phyloP scores from a whole-genome alignment of 2,329 filamentous ascomycete genomes.

The Zasmidium cellare region DNA sequence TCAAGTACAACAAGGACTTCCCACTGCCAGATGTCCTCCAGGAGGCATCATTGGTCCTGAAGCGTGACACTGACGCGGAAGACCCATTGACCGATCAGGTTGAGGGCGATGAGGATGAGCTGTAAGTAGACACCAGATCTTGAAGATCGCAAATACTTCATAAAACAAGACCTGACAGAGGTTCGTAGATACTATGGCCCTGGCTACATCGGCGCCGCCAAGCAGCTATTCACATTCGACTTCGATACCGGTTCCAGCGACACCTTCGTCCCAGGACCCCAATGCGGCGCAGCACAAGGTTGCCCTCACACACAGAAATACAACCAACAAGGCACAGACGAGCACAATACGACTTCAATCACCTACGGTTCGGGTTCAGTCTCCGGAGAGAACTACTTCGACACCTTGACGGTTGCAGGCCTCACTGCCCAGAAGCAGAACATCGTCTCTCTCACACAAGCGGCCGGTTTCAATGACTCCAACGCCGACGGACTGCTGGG shows the following conservation, averaged over 20 bases:
- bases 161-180: too few relatives aligned
- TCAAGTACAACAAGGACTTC: constrained; percentile 20
- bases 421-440: constrained; percentile 25
- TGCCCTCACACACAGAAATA: constrained; percentile 24
- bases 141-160: too few relatives aligned
- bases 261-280: constrained; percentile 26
- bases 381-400: constrained; percentile 28
- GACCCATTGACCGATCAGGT: constrained; percentile 20
- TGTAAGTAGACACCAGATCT: too few relatives aligned
- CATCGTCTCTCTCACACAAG: constrained; percentile 27
- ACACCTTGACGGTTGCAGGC: constrained; percentile 26
- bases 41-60: constrained; percentile 9
- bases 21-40: constrained; percentile 13
- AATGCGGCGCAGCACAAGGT: constrained; percentile 21
- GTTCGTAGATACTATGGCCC: constrained; percentile 20
- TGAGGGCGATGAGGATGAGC: constrained; percentile 15
- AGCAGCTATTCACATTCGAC: constrained; percentile 24
- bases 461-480: constrained; percentile 25
- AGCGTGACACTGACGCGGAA: constrained; percentile 17
- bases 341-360: constrained; percentile 25
- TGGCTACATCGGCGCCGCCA: constrained; percentile 14
- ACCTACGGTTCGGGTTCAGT: constrained; percentile 27
- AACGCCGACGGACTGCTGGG: constrained; percentile 27
- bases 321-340: constrained; percentile 21
- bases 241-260: constrained; percentile 28